A percentile compares a stretch with the other conserved stretches of the same genome.
These are phyloP conservation scores for Chytriomyces hyalinus DNA, from an alignment of 192 early-diverging fungal genomes.

Conservation along the genomic window DNA sequence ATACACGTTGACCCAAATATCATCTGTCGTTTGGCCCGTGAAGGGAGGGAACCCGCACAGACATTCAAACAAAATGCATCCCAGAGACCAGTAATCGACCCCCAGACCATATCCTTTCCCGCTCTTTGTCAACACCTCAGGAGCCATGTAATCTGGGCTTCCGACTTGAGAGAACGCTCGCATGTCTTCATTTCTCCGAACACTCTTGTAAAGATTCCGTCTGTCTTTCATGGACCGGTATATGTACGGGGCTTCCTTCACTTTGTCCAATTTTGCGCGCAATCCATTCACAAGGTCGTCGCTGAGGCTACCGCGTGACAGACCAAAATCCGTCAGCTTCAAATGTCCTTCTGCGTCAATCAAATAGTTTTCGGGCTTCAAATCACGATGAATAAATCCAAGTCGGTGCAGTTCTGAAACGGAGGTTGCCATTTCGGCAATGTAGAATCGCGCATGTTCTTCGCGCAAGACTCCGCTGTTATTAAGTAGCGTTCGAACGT, in stretches of 20 bases:
- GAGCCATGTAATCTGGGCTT: constrained; percentile 93
- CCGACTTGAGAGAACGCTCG: constrained; percentile 84
- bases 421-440: constrained; percentile 63
- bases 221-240: constrained; percentile 41
- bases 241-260: constrained; percentile 44
- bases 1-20: constrained; percentile 86
- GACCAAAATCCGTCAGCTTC: constrained; percentile 87
- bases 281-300: constrained; percentile 40
- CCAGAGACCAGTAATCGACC: constrained; percentile 79
- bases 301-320: constrained; percentile 55
- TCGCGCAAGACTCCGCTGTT: constrained; percentile 67
- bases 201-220: constrained; percentile 49
- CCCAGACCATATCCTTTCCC: constrained; percentile 65
- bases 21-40: constrained; percentile 67
- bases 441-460: constrained; percentile 63
- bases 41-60: constrained; percentile 78
- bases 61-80: constrained; percentile 80
- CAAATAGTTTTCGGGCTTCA: constrained; percentile 60
- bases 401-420: constrained; percentile 82
- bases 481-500: constrained; percentile 78
- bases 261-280: constrained; percentile 47
- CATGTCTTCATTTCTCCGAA: constrained; percentile 46
- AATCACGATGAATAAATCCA: constrained; percentile 84
- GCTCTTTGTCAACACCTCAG: constrained; percentile 73
- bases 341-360: constrained; percentile 64